Base-by-base conservation (phyloP, 2,329 filamentous ascomycete genomes). In the Hymenoscyphus scutula region DNA sequence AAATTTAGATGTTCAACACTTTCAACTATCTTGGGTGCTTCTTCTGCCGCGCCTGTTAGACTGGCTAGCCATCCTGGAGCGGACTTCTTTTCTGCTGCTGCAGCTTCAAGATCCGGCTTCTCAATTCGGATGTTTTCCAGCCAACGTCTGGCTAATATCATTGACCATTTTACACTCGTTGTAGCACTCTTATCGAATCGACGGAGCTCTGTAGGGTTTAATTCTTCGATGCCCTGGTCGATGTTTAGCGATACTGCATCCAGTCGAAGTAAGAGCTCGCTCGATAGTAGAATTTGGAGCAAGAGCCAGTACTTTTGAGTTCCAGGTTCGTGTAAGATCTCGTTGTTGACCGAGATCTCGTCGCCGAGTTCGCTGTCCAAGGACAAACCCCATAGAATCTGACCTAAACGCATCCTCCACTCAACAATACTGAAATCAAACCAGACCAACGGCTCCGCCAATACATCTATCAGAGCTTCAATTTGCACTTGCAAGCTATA, bases 391-490 rank as follows among this genome's bases (percentile, higher is more conserved):
- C 89, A 92, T 1, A 92, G 75, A 51, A 91, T 81, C 74, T 91
- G 89, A 6, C 89, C 89, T 1, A 92, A 78, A 13, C 88, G 81
- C 62, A 92, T 88, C 41, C 89, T 82, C 88, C 88, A 91, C 72
- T 91, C 89, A 6, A 91, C 86, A 34, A 87, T 81, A 23, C 87
- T 89, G 67, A 92, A 89, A 74, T 92, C 88, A 58, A 89, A 82
- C 89, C 89, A 92, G 54, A 90, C 83, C 61, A 88, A 87, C 60
- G 86, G 81, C 7, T 84, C 77, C 0, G 82, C 84, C 53, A 92
- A 79, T 10, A 89, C 83, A 71, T 85, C 85, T 54, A 91, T 80
- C 19, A 92, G 76, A 3, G 86, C 83, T 67, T 87, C 81, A 61
- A 91, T 90, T 71, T 92, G 89, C 38, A 89, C 86, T 53, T 87